Conservation (phyloP, 2,329 filamentous ascomycete genomes). For the Septoria linicola region DNA sequence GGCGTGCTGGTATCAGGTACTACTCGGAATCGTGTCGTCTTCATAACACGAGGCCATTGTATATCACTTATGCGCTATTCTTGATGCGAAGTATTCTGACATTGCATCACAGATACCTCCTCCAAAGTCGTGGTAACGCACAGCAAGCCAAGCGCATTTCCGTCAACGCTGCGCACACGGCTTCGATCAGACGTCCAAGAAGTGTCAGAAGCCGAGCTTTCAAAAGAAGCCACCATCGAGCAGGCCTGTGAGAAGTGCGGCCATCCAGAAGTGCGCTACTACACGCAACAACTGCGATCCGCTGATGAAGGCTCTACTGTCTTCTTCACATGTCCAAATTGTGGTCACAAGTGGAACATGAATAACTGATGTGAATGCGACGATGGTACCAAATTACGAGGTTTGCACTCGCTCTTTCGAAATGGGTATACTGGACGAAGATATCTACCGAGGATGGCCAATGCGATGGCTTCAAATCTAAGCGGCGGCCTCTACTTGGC, state of each 20-base stretch:
- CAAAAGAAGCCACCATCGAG: conserved; percentile 65
- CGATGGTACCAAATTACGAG: background rate
- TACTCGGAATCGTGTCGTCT: no score
- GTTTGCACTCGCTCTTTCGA: background rate
- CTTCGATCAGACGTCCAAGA: conserved; percentile 75
- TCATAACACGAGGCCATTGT: no score
- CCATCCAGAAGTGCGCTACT: conserved; percentile 77
- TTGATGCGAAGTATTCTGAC: background rate
- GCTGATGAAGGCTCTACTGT: conserved; percentile 94
- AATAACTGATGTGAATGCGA: conserved; percentile 54
- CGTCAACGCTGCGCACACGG: conserved; percentile 83
- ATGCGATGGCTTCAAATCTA: conserved; percentile 4
- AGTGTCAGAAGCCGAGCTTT: conserved; percentile 67
- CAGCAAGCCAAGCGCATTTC: conserved; percentile 88
- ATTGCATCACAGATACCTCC: conserved; percentile 61
- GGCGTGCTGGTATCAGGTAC: no score
- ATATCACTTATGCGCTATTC: background rate
- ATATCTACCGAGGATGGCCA: background rate
- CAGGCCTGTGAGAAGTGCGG: conserved; percentile 79
- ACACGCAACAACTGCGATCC: conserved; percentile 80
- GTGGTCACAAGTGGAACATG: conserved; percentile 71
- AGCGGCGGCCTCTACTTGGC: conserved; percentile 27
- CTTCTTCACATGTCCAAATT: conserved; percentile 79
- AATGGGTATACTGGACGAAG: conserved; percentile 7
- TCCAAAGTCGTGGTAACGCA: conserved; percentile 74